Evolutionary conservation across 1,284 basidiomycete species (phyloP).

Genomic region (Vanrija pseudolonga): DNA sequence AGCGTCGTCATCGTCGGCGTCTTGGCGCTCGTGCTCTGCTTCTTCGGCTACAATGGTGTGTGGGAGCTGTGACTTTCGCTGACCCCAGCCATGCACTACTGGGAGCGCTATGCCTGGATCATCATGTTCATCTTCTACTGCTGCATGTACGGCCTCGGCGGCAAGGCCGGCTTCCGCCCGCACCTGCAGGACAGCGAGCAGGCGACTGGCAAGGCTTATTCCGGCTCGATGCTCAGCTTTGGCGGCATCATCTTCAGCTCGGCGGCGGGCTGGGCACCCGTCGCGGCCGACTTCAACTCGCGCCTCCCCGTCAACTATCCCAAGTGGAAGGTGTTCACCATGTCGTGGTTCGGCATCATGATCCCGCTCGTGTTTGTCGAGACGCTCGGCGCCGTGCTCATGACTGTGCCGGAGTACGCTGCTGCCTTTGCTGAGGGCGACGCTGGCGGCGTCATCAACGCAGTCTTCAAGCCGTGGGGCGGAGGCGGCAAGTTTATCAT

Average conservation of each 20-base stretch:
- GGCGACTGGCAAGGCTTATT: constrained; percentile 52
- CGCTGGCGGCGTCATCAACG: constrained; percentile 52
- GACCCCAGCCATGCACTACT: constrained; percentile 55
- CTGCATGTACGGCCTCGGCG: constrained; percentile 56
- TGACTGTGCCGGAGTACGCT: constrained; percentile 58
- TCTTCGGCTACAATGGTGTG: constrained; percentile 48
- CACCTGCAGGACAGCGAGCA: constrained; percentile 53
- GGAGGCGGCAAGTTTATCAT: constrained; percentile 55
- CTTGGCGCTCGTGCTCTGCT: constrained; percentile 45
- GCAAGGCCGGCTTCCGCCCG: constrained; percentile 55
- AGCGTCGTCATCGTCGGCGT: constrained; percentile 50
- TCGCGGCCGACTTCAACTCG: constrained; percentile 56
- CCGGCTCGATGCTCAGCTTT: constrained; percentile 55
- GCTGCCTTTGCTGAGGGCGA: constrained; percentile 54
- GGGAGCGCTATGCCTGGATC: constrained; percentile 64
- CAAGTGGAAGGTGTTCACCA: constrained; percentile 54
- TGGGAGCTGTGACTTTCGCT: neutral
- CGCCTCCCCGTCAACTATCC: constrained; percentile 54
- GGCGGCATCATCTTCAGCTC: constrained; percentile 61
- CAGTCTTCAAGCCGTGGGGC: constrained; percentile 32
- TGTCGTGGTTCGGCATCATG: constrained; percentile 60
- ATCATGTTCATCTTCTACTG: constrained; percentile 57
- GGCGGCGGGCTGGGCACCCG: constrained; percentile 51
- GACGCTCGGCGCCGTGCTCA: constrained; percentile 55
- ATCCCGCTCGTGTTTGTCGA: constrained; percentile 54